Evolutionary conservation across 23 red algal species (phyloP), one percentile per base, ranked within the genome.

Genomic region (Agarophyton chilense): DNA sequence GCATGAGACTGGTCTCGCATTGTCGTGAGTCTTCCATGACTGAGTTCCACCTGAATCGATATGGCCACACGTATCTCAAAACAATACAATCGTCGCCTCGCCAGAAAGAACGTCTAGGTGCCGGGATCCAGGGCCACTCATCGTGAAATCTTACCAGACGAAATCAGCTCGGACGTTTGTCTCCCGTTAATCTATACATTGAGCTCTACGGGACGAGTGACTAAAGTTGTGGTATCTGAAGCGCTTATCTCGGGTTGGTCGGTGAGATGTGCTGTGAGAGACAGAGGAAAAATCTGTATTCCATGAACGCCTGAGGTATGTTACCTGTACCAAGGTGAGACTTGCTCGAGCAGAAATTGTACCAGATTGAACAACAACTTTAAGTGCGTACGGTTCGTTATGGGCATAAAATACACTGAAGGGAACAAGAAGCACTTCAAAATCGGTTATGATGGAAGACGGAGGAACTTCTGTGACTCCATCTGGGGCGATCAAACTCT

Each of bases 1-100:
- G 47, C 84, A 88, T 58, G 24, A 88, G 52, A 52, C 21, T 56
- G 14, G 38, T 17, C 36, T 76, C 84, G 84, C 84, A 88, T 64
- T 41, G 19, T 12, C 55, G 10, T 0, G 67, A 65, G 22, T 58
- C 42, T 17, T 60, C 39, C 50, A 77, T 18, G 40, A 32, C 41
- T 39, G 55, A 60, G 28, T 61, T 75, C 84, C 84, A 88, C 0
- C 54, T 52, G 47, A 57, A 77, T 32, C 46, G 41, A 21, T 46
- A 92, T 44, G 88, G 83, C 88, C 88, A 92, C 1, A 32, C 10
- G 52, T 92, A 92, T 40, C 52, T 22, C n/a, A 92, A 72, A 56
- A 45, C 88, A 40, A 55, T 63, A 49, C 54, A n/a, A 5, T 34
- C 28, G 70, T 87, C 65, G 29, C 83, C 83, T 28, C 65, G 29